Conservation (phyloP, 345 rosid genomes). For the Corchorus olitorius region DNA sequence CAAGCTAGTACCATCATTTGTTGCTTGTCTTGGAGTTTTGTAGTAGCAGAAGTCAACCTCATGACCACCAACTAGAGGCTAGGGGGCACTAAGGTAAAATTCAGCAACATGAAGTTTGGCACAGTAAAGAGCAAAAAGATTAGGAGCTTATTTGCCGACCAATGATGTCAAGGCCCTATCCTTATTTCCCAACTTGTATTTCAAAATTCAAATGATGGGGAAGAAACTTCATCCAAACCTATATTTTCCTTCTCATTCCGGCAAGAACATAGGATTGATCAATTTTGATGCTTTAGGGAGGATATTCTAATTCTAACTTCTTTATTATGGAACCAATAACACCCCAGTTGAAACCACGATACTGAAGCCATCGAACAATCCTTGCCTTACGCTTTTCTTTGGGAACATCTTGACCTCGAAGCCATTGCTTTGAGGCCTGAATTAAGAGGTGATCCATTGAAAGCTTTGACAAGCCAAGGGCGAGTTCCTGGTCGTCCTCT, state of each 20-base stretch:
- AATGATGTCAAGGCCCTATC: constrained; percentile 22
- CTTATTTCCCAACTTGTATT: constrained; percentile 13
- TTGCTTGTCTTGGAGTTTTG: constrained; percentile 25
- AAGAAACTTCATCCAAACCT: constrained; percentile 21
- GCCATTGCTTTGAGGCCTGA: constrained; percentile 79
- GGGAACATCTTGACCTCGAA: constrained; percentile 59
- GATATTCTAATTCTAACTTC: constrained; percentile 56
- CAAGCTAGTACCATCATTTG: background rate
- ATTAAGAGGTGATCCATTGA: constrained; percentile 63
- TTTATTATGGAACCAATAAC: constrained; percentile 54
- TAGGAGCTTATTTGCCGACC: constrained; percentile 26
- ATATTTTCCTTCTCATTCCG: background rate
- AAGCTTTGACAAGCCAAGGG: constrained; percentile 57
- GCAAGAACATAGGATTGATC: background rate
- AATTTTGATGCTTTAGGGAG: constrained; percentile 27
- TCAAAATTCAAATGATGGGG: background rate
- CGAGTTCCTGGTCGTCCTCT: constrained; percentile 42
- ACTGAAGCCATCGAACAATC: constrained; percentile 88
- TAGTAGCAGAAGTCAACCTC: background rate
- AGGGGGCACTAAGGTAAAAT: constrained; percentile 22
- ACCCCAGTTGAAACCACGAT: constrained; percentile 82
- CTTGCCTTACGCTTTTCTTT: constrained; percentile 69
- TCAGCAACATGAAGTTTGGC: constrained; percentile 20
- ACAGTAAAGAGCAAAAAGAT: background rate
- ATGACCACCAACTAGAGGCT: constrained; percentile 12